Evolutionary conservation across 495 filamentous ascomycete genomes (phyloP).

Genomic region (Zalerion maritima): DNA sequence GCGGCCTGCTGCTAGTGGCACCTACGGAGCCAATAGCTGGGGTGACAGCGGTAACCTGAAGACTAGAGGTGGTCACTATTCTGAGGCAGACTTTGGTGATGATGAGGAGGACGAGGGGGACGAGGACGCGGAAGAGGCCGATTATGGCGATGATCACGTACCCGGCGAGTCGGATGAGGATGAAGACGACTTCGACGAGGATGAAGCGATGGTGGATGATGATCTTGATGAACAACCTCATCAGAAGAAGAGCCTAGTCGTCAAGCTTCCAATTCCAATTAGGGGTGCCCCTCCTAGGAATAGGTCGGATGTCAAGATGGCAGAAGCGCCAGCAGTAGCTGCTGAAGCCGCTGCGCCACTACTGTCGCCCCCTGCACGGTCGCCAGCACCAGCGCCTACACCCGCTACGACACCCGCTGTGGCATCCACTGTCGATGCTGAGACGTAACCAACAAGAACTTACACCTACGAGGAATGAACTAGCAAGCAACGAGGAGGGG

Average conservation of each 20-base stretch:
- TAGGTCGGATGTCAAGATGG: conserved; percentile 8
- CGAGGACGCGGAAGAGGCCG: conserved; percentile 42
- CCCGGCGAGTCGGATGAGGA: conserved; percentile 32
- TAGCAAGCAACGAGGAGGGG: no score
- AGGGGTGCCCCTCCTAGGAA: conserved; percentile 7
- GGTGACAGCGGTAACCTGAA: no score
- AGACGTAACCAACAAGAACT: no score
- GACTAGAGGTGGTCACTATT: no score
- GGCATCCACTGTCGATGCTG: no score
- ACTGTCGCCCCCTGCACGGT: no score
- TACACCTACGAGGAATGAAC: no score
- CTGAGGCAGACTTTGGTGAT: conserved; percentile 50
- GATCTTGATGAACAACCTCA: conserved; percentile 33
- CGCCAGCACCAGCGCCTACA: no score
- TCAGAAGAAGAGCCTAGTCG: conserved; percentile 38
- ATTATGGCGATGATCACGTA: conserved; percentile 41
- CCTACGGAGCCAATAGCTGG: conserved; percentile 30
- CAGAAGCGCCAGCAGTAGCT: no score
- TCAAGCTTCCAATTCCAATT: conserved; percentile 46
- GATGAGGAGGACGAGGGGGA: conserved; percentile 59
- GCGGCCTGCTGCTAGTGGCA: conserved; percentile 26
- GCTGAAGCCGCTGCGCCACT: no score
- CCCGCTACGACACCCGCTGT: no score
- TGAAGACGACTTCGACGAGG: conserved; percentile 42
- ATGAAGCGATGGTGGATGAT: conserved; percentile 39